phyloP scores from a whole-genome alignment of 1,284 basidiomycete species.

The Schizophyllum amplum region DNA sequence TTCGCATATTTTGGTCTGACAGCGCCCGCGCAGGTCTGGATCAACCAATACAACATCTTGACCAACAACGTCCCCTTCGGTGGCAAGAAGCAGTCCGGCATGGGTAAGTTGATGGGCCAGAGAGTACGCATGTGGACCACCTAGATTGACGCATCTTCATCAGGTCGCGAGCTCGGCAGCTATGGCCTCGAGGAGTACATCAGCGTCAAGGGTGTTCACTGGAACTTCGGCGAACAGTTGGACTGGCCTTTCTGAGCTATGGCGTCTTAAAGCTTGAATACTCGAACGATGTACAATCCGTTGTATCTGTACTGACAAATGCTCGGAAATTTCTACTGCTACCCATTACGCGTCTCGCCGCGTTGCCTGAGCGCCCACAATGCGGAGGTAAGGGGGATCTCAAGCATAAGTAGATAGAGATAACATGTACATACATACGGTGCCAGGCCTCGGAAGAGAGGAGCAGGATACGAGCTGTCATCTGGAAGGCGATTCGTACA shows the following conservation, averaged over 20 bases:
- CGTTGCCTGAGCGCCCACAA: background rate
- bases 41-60: conserved; percentile 81
- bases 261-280: background rate
- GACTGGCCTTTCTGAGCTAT: conserved; percentile 63
- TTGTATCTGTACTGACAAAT: background rate
- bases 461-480: too few relatives aligned
- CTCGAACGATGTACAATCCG: background rate
- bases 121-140: background rate
- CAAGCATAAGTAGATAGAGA: background rate
- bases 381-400: background rate
- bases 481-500: too few relatives aligned
- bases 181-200: conserved; percentile 78
- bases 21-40: conserved; percentile 15
- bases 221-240: conserved; percentile 77
- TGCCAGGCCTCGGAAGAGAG: too few relatives aligned
- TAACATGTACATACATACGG: too few relatives aligned
- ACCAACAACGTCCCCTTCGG: conserved; percentile 88
- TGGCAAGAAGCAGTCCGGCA: conserved; percentile 67
- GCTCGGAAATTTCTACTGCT: background rate
- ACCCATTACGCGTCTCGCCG: background rate
- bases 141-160: conserved; percentile 1
- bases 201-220: conserved; percentile 81
- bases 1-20: conserved; percentile 2
- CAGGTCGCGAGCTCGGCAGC: conserved; percentile 83
- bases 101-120: background rate